phyloP scores from a whole-genome alignment of 768 basidiomycete genomes.

The Mycena leptocephala region DNA sequence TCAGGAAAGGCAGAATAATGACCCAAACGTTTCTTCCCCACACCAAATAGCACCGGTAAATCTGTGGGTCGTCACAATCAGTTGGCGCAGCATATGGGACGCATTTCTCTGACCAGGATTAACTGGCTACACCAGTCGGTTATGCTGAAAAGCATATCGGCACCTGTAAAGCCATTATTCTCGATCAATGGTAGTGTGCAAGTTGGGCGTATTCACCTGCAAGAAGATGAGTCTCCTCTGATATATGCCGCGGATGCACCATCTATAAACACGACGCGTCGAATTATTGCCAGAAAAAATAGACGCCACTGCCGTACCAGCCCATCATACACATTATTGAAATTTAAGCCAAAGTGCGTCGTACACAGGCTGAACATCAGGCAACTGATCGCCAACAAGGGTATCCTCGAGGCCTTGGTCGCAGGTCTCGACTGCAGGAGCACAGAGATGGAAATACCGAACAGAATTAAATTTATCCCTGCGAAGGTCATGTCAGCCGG shows the following conservation, averaged over 20 bases:
- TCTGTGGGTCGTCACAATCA: neutral
- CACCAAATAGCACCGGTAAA: conserved; percentile 60
- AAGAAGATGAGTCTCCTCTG: conserved; percentile 14
- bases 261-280: neutral
- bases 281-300: neutral
- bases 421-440: neutral
- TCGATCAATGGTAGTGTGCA: neutral
- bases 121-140: conserved; percentile 25
- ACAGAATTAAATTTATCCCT: conserved; percentile 12
- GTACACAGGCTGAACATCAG: conserved; percentile 21
- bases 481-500: neutral
- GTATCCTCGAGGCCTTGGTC: neutral
- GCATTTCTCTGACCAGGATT: neutral
- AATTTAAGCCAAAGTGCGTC: conserved; percentile 14
- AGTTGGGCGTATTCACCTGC: neutral
- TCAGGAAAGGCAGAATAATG: conserved; percentile 51
- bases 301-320: neutral
- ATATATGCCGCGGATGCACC: conserved; percentile 17
- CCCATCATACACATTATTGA: conserved; percentile 22
- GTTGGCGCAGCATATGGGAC: neutral
- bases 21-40: conserved; percentile 54
- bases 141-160: conserved; percentile 19
- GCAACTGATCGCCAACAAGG: conserved; percentile 1
- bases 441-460: neutral
- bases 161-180: neutral